phyloP scores from a whole-genome alignment of 2,329 filamentous ascomycete genomes.

The Myriosclerotinia curreyana region DNA sequence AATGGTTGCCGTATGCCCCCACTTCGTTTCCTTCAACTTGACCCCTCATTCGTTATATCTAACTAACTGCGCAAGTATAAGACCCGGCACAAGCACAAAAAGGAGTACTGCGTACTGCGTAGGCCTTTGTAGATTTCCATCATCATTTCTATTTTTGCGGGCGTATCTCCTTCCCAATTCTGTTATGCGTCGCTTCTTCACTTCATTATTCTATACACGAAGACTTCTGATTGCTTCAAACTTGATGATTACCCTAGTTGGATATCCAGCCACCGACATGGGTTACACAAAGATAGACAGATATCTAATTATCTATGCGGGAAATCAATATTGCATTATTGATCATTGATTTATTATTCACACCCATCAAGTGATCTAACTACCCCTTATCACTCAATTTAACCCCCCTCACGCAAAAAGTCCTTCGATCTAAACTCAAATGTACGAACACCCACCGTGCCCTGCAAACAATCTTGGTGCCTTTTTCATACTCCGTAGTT shows the following conservation, averaged over 20 bases:
- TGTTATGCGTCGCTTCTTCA: slow-evolving; percentile 6
- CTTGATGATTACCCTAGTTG: neutral
- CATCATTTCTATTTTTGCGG: slow-evolving; percentile 8
- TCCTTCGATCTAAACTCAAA: neutral
- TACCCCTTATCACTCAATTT: neutral
- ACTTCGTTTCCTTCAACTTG: slow-evolving; percentile 8
- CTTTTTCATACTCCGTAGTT: no score
- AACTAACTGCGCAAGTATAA: neutral
- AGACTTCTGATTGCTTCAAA: slow-evolving; percentile 3
- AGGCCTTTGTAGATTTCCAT: slow-evolving; percentile 4
- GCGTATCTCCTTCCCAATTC: slow-evolving; percentile 9
- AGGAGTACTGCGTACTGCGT: neutral
- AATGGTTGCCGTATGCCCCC: slow-evolving; percentile 11
- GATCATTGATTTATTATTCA: neutral
- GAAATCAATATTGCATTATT: slow-evolving; percentile 10
- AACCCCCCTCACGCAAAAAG: slow-evolving; percentile 3
- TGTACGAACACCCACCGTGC: slow-evolving; percentile 12
- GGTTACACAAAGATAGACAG: slow-evolving; percentile 18
- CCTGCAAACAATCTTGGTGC: slow-evolving; percentile 8
- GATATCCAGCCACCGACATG: slow-evolving; percentile 20
- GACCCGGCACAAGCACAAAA: slow-evolving; percentile 11
- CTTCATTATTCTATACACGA: neutral
- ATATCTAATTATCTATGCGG: neutral
- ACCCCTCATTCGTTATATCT: slow-evolving; percentile 11
- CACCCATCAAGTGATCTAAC: neutral